These are phyloP conservation scores for Talaromyces sp. DNA, from an alignment of 2,329 filamentous ascomycete genomes.

Conservation along the genomic window DNA sequence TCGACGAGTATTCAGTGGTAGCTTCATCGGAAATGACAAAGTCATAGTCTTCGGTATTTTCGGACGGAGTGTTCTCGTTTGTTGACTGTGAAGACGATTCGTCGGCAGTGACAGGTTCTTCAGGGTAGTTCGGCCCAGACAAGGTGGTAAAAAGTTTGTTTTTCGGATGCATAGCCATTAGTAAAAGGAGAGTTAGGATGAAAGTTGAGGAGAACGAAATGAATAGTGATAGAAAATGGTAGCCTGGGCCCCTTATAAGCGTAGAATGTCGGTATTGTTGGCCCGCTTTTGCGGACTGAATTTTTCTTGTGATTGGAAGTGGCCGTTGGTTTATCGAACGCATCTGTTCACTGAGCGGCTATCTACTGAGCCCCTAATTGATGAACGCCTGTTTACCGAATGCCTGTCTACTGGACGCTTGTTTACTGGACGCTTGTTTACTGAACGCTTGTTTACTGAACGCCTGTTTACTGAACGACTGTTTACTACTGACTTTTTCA, in stretches of 20 bases:
- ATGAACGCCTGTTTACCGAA: too few species aligned
- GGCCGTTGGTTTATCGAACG: neutral
- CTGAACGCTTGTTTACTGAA: too few species aligned
- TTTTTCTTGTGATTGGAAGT: neutral
- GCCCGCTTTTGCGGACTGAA: neutral
- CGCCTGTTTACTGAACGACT: too few species aligned
- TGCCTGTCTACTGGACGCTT: too few species aligned
- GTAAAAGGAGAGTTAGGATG: neutral
- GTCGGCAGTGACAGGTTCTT: neutral
- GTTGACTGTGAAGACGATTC: neutral
- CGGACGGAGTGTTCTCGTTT: neutral
- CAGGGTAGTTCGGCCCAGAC: neutral
- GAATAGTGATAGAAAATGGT: neutral
- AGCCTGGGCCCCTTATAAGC: neutral
- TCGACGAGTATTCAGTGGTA: neutral
- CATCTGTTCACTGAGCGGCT: neutral
- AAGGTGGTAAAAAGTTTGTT: neutral
- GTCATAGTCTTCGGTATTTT: neutral
- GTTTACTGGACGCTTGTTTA: too few species aligned
- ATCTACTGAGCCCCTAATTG: neutral
- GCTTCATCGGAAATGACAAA: neutral
- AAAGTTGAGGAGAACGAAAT: neutral
- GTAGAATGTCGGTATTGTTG: neutral
- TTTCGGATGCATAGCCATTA: neutral
- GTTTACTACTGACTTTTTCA: too few species aligned